Evolutionary conservation across 2,329 filamentous ascomycete genomes (phyloP).

Genomic region (Epichloe sp.): DNA sequence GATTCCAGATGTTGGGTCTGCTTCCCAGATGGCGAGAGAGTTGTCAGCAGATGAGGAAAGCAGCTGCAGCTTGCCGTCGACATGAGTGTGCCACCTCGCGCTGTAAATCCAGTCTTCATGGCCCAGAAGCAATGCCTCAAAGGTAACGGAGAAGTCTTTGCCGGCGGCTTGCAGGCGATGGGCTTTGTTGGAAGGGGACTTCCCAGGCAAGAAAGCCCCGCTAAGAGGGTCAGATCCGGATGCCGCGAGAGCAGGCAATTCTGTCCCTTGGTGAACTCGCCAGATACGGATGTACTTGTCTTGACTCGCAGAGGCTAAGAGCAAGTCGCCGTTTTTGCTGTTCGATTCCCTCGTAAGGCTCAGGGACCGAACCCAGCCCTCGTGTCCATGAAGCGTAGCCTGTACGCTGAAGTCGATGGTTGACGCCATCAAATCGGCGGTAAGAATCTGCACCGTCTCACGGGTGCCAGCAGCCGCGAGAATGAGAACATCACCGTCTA

Average conservation of each 20-base stretch:
- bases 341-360: conserved; percentile 56
- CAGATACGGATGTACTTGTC: conserved; percentile 95
- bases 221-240: conserved; percentile 42
- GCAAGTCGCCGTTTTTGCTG: conserved; percentile 46
- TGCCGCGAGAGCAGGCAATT: conserved; percentile 43
- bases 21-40: conserved; percentile 84
- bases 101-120: conserved; percentile 99
- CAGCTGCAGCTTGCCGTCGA: conserved; percentile 48
- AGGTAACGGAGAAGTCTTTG: conserved; percentile 67
- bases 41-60: conserved; percentile 92
- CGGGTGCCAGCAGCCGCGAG: conserved; percentile 81
- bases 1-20: conserved; percentile 70
- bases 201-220: conserved; percentile 49
- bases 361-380: conserved; percentile 86
- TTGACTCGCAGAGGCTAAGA: conserved; percentile 88
- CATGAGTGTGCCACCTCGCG: conserved; percentile 53
- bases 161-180: conserved; percentile 54
- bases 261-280: conserved; percentile 63
- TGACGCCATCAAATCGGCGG: conserved; percentile 32
- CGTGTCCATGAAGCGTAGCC: conserved; percentile 74
- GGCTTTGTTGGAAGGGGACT: conserved; percentile 77
- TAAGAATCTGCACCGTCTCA: conserved; percentile 68
- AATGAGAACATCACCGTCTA: conserved; percentile 44
- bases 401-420: conserved; percentile 50
- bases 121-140: conserved; percentile 84